Conservation (phyloP, 305 asterid genomes). For the Rubia tinctorum region DNA sequence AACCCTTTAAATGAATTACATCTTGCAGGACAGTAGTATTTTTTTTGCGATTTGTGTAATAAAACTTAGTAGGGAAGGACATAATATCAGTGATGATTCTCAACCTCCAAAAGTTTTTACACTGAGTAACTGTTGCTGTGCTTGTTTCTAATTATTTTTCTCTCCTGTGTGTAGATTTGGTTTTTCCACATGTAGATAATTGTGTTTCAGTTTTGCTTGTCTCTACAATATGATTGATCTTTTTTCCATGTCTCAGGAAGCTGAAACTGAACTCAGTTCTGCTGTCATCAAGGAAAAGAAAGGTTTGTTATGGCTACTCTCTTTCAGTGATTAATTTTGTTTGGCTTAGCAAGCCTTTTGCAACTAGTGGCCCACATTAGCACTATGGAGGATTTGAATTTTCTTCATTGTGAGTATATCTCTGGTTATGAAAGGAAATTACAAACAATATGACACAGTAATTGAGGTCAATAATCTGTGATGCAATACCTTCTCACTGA, state of each 20-base stretch:
- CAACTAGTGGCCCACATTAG: neutral
- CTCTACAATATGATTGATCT: neutral
- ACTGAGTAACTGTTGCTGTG: neutral
- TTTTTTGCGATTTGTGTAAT: neutral
- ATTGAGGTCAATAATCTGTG: neutral
- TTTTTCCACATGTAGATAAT: neutral
- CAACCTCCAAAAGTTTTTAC: neutral
- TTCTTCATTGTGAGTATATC: neutral
- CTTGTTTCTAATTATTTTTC: neutral
- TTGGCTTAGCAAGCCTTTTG: neutral
- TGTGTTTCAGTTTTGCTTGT: neutral
- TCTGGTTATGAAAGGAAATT: neutral
- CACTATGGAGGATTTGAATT: neutral
- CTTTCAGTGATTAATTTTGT: neutral
- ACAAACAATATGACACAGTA: neutral
- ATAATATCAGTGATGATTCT: neutral
- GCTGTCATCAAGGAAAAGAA: slow-evolving; percentile 9
- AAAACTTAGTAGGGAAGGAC: neutral
- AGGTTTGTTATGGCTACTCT: slow-evolving; percentile 8
- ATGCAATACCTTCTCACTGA: neutral
- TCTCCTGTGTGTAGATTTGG: neutral
- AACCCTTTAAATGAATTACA: slow-evolving; percentile 18
- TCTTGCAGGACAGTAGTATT: slow-evolving; percentile 10
- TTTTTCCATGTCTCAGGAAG: slow-evolving; percentile 14
- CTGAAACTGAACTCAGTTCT: slow-evolving; percentile 4